phyloP scores from a whole-genome alignment of 1,284 basidiomycete genomes.

The Apiotrichum porosum region DNA sequence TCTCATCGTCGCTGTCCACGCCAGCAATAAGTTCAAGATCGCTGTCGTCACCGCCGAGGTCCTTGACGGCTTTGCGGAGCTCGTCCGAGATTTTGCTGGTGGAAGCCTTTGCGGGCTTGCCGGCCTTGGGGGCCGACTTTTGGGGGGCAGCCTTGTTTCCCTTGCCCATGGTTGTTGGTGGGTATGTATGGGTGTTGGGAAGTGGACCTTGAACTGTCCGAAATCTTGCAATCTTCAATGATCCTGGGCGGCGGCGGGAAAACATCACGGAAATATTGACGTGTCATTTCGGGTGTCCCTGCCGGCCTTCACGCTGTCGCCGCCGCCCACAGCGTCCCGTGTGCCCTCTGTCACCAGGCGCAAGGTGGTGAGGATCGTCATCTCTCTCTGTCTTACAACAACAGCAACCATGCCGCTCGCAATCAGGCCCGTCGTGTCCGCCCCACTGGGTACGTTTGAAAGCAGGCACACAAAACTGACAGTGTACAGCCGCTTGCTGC shows the following conservation, averaged over 20 bases:
- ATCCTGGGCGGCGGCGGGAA: too few relatives aligned
- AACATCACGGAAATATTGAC: not conserved
- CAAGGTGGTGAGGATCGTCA: too few relatives aligned
- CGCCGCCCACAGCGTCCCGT: too few relatives aligned
- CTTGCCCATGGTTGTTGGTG: slow-evolving; percentile 10
- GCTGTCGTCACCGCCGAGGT: slow-evolving; percentile 55
- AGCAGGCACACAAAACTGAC: not conserved
- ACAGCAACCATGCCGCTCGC: slow-evolving; percentile 27
- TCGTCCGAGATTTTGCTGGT: slow-evolving; percentile 23
- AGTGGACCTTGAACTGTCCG: not conserved
- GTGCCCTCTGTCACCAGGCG: too few relatives aligned
- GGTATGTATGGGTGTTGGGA: not conserved
- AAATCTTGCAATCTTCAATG: slow-evolving; percentile 1
- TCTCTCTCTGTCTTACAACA: too few relatives aligned
- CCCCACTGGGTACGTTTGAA: slow-evolving; percentile 42
- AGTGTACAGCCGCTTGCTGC: slow-evolving; percentile 52
- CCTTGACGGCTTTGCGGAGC: slow-evolving; percentile 49
- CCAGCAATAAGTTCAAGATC: slow-evolving; percentile 54
- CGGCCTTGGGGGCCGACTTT: not conserved
- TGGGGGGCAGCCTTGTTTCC: slow-evolving; percentile 6
- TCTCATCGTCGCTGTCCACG: slow-evolving; percentile 49
- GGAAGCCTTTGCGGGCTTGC: not conserved
- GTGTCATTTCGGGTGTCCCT: too few relatives aligned
- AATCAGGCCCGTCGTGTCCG: slow-evolving; percentile 48
- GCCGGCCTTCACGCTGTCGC: too few relatives aligned